Conservation (phyloP, 2,329 filamentous ascomycete genomes). For the Fusarium kyushuense region DNA sequence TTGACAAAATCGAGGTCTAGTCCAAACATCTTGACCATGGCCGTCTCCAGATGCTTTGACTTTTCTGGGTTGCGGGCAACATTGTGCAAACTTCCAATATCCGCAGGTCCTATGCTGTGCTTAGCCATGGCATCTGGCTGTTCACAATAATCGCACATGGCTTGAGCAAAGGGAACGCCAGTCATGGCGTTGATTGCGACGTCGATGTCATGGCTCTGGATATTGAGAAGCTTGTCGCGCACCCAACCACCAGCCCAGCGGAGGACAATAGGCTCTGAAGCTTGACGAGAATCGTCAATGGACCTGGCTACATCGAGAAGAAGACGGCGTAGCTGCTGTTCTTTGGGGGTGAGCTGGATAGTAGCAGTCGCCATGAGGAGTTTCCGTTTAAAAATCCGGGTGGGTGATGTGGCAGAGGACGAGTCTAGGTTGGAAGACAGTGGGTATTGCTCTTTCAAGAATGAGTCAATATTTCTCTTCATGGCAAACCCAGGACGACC, state of each 20-base stretch:
- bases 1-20: constrained; percentile 96
- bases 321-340: constrained; percentile 78
- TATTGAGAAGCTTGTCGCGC: constrained; percentile 81
- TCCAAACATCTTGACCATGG: constrained; percentile 85
- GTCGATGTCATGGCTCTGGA: constrained; percentile 83
- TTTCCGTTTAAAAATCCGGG: constrained; percentile 1
- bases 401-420: constrained; percentile 1
- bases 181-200: constrained; percentile 89
- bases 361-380: constrained; percentile 39
- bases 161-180: constrained; percentile 78
- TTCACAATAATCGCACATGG: constrained; percentile 76
- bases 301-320: constrained; percentile 84
- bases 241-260: constrained; percentile 91
- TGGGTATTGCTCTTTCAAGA: constrained; percentile 42
- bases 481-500: constrained; percentile 46
- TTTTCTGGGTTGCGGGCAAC: constrained; percentile 94
- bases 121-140: constrained; percentile 69
- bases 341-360: constrained; percentile 74
- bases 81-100: constrained; percentile 83
- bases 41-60: constrained; percentile 94
- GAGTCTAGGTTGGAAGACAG: constrained; percentile 3
- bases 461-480: constrained; percentile 53
- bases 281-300: constrained; percentile 60
- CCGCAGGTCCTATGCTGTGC: constrained; percentile 68
- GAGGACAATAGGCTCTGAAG: constrained; percentile 70